Evolutionary conservation across 2,329 filamentous ascomycete species (phyloP), one percentile per base, ranked within the genome.

Genomic region (Eurotiales sp.): DNA sequence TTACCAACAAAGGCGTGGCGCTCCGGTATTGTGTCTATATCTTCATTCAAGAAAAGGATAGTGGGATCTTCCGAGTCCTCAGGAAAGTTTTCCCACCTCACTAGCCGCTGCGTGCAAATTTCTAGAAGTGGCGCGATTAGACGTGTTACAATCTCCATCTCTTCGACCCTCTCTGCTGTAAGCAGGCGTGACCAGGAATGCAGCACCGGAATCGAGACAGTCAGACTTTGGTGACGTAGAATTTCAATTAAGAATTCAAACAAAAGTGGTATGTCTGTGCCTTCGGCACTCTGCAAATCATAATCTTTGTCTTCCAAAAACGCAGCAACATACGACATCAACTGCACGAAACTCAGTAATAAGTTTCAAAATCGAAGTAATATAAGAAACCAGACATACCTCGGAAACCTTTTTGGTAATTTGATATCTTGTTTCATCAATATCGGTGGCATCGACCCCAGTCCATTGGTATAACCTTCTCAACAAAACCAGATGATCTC

Each of bases 1-100:
- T 99, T 97, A 3, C 92, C 90, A 10, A 97, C 79, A 66, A 99
- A 99, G 1, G 90, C 90, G 70, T 99, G 93, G 21, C 90, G 82
- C 66, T 99, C 93, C 0, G 93, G 93, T 17, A 92, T 77, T 0
- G 92, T 97, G 63, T 99, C 93, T 51, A 96, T 95, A 64, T 99
- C 93, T 63, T 97, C 91, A 61, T 90, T 79, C 1, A 99, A 77
- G 58, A 96, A 93, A 10, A 89, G 75, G 53, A 90, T 81, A 0
- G 87, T 91, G 2, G 88, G 79, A 60, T 96, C 86, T 42, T 88
- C 82, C 0, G 85, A 87, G 56, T 95, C 87, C 56, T 92, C 85
- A 0, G 90, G 88, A 2, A 97, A 74, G 56, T 81, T 85, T 68
- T 99, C 93, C 68, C 95, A 99, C 50, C 89, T 85, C 54, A 97